Evolutionary conservation across 352 stramenopile genomes (phyloP).

Genomic region (Thalassiosira hispida): DNA sequence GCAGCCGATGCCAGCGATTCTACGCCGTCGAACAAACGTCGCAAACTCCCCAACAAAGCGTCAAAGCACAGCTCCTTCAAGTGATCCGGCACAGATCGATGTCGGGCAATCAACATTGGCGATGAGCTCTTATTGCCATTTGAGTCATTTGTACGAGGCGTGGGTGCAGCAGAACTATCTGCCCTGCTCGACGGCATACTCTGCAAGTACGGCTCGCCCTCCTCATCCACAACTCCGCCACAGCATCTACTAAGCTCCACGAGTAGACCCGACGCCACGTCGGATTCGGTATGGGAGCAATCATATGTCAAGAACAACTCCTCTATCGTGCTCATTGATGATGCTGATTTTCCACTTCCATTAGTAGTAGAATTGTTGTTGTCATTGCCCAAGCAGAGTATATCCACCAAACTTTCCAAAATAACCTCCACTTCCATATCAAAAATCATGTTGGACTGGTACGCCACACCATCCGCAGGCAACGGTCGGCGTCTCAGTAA

Average conservation of each 20-base stretch:
- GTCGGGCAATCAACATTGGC: slow-evolving; percentile 16
- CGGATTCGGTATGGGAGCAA: slow-evolving; percentile 72
- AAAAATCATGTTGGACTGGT: slow-evolving; percentile 79
- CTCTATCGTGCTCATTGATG: slow-evolving; percentile 60
- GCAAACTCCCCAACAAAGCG: slow-evolving; percentile 72
- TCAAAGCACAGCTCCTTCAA: slow-evolving; percentile 81
- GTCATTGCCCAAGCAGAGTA: slow-evolving; percentile 60
- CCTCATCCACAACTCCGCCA: slow-evolving; percentile 72
- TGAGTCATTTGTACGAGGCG: slow-evolving; percentile 17
- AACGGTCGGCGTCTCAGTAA: slow-evolving; percentile 65
- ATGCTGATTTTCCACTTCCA: not conserved
- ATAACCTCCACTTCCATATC: slow-evolving; percentile 82
- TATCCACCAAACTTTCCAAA: slow-evolving; percentile 81
- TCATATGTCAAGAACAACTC: slow-evolving; percentile 83
- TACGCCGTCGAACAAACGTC: slow-evolving; percentile 66
- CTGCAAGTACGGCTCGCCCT: slow-evolving; percentile 53
- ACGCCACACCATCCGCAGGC: slow-evolving; percentile 64
- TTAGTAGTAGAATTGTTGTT: no score
- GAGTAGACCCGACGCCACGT: slow-evolving; percentile 77
- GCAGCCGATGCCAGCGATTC: slow-evolving; percentile 46
- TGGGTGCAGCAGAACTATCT: slow-evolving; percentile 11
- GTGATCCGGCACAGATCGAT: slow-evolving; percentile 72
- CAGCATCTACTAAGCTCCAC: slow-evolving; percentile 78
- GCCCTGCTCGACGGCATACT: slow-evolving; percentile 13
- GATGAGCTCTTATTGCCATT: slow-evolving; percentile 1